A percentile compares a stretch with the other conserved stretches of the same genome.
Evolutionary conservation across 2,329 filamentous ascomycete species (phyloP).

Genomic region (Trichoderma guizhouense): DNA sequence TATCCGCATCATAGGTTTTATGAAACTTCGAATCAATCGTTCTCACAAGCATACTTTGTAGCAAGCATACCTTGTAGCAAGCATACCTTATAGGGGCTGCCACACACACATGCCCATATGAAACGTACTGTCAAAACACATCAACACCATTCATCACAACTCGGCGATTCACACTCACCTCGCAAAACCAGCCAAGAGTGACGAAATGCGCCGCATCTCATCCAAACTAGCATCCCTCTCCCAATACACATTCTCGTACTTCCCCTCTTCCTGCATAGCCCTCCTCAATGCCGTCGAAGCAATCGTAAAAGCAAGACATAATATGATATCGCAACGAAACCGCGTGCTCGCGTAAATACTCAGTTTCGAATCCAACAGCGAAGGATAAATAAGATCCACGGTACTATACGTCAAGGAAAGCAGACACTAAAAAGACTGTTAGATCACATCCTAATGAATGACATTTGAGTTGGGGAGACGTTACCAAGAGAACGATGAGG

Average conservation of each 20-base stretch:
- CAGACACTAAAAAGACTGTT: not conserved
- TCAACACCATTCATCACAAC: not conserved
- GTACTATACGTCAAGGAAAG: not conserved
- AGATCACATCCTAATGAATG: rapidly evolving
- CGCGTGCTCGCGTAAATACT: not conserved
- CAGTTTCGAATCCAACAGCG: not conserved
- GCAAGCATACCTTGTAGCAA: no score
- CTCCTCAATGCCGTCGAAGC: not conserved
- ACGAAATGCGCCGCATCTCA: not conserved
- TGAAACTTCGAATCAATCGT: not conserved
- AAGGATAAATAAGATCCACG: not conserved
- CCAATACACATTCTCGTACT: not conserved
- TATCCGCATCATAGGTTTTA: not conserved
- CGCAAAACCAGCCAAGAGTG: not conserved
- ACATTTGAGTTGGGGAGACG: no score
- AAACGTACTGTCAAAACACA: not conserved
- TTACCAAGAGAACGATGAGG: not conserved
- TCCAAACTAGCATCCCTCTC: not conserved
- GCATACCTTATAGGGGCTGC: not conserved
- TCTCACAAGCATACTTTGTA: not conserved
- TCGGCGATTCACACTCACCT: not conserved
- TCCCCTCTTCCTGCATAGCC: not conserved
- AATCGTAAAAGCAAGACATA: not conserved
- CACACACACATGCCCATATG: slow-evolving; percentile 3
- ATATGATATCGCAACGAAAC: not conserved